These are phyloP conservation scores for Podila clonocystis DNA, from an alignment of 192 early-diverging fungal species.

Conservation along the genomic window DNA sequence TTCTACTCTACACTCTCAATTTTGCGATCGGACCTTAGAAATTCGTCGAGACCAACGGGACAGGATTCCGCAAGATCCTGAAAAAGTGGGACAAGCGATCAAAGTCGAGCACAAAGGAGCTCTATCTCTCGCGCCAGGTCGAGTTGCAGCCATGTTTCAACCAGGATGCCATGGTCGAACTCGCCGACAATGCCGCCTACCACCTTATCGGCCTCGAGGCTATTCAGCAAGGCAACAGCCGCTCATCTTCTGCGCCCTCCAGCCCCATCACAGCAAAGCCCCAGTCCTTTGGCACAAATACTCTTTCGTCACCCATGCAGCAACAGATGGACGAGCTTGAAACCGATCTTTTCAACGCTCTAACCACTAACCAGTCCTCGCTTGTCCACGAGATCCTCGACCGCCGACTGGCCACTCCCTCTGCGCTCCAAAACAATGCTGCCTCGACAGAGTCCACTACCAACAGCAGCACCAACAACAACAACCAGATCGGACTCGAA, in stretches of 20 bases:
- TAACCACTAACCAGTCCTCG: conserved; percentile 54
- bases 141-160: conserved; percentile 99
- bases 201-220: conserved; percentile 83
- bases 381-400: conserved; percentile 62
- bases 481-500: conserved; percentile 45
- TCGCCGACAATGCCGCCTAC: conserved; percentile 84
- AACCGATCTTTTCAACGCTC: conserved; percentile 64
- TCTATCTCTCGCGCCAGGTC: conserved; percentile 96
- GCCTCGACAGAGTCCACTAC: conserved; percentile 24
- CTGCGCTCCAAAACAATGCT: conserved; percentile 50
- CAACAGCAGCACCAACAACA: conserved; percentile 14
- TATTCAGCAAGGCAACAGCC: conserved; percentile 60
- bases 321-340: conserved; percentile 68
- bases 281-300: conserved; percentile 6
- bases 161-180: conserved; percentile 87
- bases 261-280: conserved; percentile 41
- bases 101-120: conserved; percentile 96
- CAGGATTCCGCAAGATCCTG: conserved; percentile 98
- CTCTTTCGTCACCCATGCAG: conserved; percentile 44
- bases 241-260: conserved; percentile 35
- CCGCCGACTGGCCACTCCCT: conserved; percentile 54
- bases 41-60: conserved; percentile 96
- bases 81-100: conserved; percentile 99
- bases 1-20: neutral
- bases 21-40: conserved; percentile 60